Conservation (phyloP, 2,329 filamentous ascomycete genomes). For the Orbilia blumenaviensis region DNA sequence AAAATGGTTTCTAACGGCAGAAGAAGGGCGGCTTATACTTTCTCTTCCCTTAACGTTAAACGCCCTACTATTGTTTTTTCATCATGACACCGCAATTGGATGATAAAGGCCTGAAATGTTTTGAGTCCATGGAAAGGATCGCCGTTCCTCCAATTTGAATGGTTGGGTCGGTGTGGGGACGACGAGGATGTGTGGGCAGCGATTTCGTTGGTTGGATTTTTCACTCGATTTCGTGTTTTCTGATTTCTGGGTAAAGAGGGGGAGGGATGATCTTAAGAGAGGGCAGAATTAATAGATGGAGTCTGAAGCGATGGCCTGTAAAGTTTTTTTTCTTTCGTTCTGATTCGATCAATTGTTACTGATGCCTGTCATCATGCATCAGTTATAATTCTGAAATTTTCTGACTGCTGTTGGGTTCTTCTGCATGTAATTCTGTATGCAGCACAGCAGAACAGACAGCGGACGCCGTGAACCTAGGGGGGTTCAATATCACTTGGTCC, state of each 20-base stretch:
- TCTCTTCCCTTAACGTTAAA: background rate
- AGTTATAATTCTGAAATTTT: too few species aligned
- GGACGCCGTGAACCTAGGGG: background rate
- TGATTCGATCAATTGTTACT: background rate
- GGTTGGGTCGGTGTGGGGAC: constrained; percentile 42
- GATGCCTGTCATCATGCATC: too few species aligned
- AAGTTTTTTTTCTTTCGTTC: background rate
- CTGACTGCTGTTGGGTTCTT: too few species aligned
- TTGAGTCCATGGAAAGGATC: constrained; percentile 6
- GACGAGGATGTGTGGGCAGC: background rate
- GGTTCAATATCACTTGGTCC: background rate
- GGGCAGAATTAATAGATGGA: background rate
- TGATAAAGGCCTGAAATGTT: constrained; percentile 11
- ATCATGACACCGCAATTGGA: constrained; percentile 9
- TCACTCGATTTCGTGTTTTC: background rate
- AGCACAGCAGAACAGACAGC: background rate
- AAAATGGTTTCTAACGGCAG: background rate
- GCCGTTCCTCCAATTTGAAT: constrained; percentile 54
- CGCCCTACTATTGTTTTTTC: background rate
- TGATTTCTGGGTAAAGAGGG: background rate
- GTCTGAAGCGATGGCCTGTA: constrained; percentile 4
- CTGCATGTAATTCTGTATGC: background rate
- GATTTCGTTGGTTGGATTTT: constrained; percentile 1
- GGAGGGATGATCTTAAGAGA: constrained; percentile 10
- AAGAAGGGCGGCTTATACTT: background rate